phyloP scores from a whole-genome alignment of 2,329 filamentous ascomycete genomes.

The Colletotrichum truncatum region DNA sequence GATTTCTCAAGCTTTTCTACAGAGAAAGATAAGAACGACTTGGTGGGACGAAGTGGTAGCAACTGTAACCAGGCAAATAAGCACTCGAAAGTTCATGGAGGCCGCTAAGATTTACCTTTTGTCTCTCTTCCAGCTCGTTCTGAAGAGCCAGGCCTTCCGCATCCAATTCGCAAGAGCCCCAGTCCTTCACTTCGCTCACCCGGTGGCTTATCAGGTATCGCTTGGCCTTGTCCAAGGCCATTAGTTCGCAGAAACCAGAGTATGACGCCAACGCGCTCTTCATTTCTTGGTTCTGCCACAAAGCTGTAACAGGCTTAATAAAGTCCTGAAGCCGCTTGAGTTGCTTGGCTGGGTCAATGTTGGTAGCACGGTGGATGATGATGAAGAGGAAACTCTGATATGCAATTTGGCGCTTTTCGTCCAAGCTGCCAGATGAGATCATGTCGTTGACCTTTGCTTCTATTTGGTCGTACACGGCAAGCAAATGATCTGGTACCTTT shows the following conservation, averaged over 20 bases:
- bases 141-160: conserved; percentile 83
- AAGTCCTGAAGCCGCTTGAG: conserved; percentile 79
- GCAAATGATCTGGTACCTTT: conserved; percentile 90
- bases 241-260: conserved; percentile 78
- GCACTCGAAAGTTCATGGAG: too few relatives aligned
- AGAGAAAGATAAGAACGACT: conserved; percentile 90
- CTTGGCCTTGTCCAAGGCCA: conserved; percentile 83
- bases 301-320: conserved; percentile 80
- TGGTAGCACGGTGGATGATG: conserved; percentile 86
- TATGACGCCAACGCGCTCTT: conserved; percentile 78
- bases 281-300: conserved; percentile 81
- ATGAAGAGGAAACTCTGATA: conserved; percentile 94
- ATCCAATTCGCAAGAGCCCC: conserved; percentile 82
- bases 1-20: conserved; percentile 87
- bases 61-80: background rate
- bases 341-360: conserved; percentile 76
- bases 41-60: conserved; percentile 85
- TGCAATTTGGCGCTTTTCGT: conserved; percentile 85
- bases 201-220: conserved; percentile 78
- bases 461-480: conserved; percentile 87
- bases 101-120: conserved; percentile 64
- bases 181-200: conserved; percentile 82
- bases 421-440: conserved; percentile 74
- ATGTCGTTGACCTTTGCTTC: conserved; percentile 86
- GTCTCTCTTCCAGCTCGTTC: conserved; percentile 78